Base-by-base conservation (phyloP, 805 yeast species). In the Wickerhamomyces strasburgensis region DNA sequence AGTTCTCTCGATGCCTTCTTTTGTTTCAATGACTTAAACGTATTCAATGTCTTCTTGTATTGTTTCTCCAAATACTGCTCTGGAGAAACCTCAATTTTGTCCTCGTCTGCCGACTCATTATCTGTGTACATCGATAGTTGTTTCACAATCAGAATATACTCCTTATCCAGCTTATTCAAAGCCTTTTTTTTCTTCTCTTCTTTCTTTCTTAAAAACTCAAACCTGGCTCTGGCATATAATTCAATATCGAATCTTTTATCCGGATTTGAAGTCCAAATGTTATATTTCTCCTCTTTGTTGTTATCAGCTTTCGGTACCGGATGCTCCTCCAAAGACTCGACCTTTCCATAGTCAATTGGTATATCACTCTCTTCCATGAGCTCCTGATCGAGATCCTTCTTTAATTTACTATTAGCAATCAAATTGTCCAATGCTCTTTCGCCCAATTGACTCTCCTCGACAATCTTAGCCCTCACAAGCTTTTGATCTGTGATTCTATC, bases 371-470 rank as follows among this genome's bases (percentile, higher is more conserved):
- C 41, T 29, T 44, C 44, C 7, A 8, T 21, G 11, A 8, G 10
- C 25, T 29, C 35, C 14, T 32, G 31, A 14, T 44, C 43, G 23
- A 42, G 44, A 5, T 15, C 32, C 5, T 33, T 26, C 38, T 34
- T 42, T 29, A 43, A 41, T 19, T 21, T 31, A 9, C 49, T 9
- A 46, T 43, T 41, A 55, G 62, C 64, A 11, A 73, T 68, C 40
- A 84, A 65, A 35, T 74, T 68, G 42, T 82, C 75, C 33, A 90
- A 59, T 0, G 96, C 94, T 35, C 66, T 67, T 55, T 89, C 96
- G 3, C 90, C 93, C 35, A 78, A 64, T 38, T 84, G 67, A 21
- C 95, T 84, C 56, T 90, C 97, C 34, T 78, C 79, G 3, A 86
- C 89, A 35, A 89, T 65, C 49, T 75, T 74, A 38, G 83, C 75